Evolutionary conservation across 106 monocot genomes (phyloP), one percentile per base, ranked within the genome.

Genomic region (Narthecium ossifragum): DNA sequence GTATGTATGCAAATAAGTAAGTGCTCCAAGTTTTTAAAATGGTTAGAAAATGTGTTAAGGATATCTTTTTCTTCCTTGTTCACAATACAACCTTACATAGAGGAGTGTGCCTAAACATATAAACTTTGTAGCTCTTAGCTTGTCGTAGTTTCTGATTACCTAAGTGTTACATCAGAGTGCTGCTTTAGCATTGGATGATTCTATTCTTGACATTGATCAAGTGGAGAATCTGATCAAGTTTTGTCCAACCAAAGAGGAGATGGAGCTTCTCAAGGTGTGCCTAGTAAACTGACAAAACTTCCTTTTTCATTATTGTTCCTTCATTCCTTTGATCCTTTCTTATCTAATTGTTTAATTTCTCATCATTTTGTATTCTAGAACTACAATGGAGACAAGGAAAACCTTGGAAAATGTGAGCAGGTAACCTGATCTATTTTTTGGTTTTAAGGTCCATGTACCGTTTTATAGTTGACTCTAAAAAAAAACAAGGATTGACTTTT

Each of bases 161-260:
- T 23, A 25, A 7, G 37, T 65, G n/a, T 60, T 53, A 56, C 48
- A 48, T 46, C 71, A 84, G 84, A 75, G 63, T 71, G 84, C 75
- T 64, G 84, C 69, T 54, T 56, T 84, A 57, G 75, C 71, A 34
- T 51, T 84, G 74, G 84, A 84, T 71, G 79, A 79, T 64, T 71
- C 84, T 28, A 64, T 72, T 51, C 65, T 84, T 40, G 84, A 84
- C 41, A 63, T 51, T 70, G 84, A 84, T 65, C 84, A 84, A 79
- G 79, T 84, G 12, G 84, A 84, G 62, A 84, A 84, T 59, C 78
- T 84, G 5, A 84, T 84, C 34, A 84, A 79, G 72, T 84, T 84
- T 54, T 84, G 84, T 69, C 84, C 84, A 55, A 79, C 84, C 2
- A 84, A 84, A 68, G 84, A 84, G 67, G 84, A 84, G 43, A 84